phyloP scores from a whole-genome alignment of 805 yeast genomes.

The Pichia exigua region DNA sequence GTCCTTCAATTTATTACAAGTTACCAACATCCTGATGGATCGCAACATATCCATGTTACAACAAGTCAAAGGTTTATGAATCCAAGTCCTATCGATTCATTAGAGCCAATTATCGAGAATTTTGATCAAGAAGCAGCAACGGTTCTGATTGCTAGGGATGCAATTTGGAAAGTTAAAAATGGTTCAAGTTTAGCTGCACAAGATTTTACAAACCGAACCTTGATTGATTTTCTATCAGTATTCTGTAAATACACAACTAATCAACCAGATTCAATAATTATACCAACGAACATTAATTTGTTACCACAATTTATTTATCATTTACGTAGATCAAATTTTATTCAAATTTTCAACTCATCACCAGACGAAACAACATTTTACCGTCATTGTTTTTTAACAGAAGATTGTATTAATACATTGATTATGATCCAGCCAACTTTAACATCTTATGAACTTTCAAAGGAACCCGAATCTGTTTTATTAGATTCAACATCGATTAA shows the following conservation, averaged over 20 bases:
- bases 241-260: conserved; percentile 43
- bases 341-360: conserved; percentile 59
- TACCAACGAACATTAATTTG: conserved; percentile 42
- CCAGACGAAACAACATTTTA: conserved; percentile 67
- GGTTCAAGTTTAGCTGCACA: conserved; percentile 31
- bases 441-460: conserved; percentile 47
- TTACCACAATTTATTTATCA: conserved; percentile 65
- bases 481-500: conserved; percentile 57
- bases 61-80: conserved; percentile 42
- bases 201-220: conserved; percentile 41
- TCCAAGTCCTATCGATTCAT: conserved; percentile 27
- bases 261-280: conserved; percentile 39
- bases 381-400: conserved; percentile 54
- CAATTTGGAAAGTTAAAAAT: conserved; percentile 35
- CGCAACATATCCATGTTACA: conserved; percentile 52
- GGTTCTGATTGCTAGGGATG: conserved; percentile 50
- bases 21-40: conserved; percentile 56
- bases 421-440: conserved; percentile 67
- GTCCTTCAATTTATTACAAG: conserved; percentile 48
- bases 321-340: conserved; percentile 56
- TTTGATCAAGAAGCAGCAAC: conserved; percentile 69
- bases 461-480: conserved; percentile 56
- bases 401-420: conserved; percentile 52
- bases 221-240: conserved; percentile 39
- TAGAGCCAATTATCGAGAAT: conserved; percentile 31